Percentiles rank a stretch among this genome's conserved stretches.
These are phyloP conservation scores for Aquilaria malaccensis DNA, from an alignment of 345 rosid genomes.

Conservation along the genomic window DNA sequence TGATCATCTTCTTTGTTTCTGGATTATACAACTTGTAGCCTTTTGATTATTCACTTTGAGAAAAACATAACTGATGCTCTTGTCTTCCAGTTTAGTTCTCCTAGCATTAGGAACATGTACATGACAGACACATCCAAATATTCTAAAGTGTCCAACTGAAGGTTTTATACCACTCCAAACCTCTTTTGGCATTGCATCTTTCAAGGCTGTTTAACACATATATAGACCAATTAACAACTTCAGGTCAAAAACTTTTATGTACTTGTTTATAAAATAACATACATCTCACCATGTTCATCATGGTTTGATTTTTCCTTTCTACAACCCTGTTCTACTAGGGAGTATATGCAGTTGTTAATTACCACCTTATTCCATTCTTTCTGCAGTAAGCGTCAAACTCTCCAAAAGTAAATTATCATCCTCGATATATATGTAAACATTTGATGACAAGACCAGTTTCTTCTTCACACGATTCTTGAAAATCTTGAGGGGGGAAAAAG, in stretches of 20 bases:
- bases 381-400: not conserved
- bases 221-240: not conserved
- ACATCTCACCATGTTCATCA: not conserved
- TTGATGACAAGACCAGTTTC: too few species aligned
- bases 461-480: not conserved
- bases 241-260: not conserved
- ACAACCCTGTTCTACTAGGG: not conserved
- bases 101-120: too few species aligned
- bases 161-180: too few species aligned
- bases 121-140: too few species aligned
- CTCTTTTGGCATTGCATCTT: not conserved
- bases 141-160: too few species aligned
- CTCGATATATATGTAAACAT: too few species aligned
- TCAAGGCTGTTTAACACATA: not conserved
- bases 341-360: not conserved
- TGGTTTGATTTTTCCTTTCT: not conserved
- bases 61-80: slow-evolving; percentile 5
- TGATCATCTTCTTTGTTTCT: too few species aligned
- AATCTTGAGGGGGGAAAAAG: not conserved
- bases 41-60: not conserved
- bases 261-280: not conserved
- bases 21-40: not conserved
- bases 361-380: not conserved
- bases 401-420: not conserved
- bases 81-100: slow-evolving; percentile 2